phyloP scores from a whole-genome alignment of 257 asterid genomes.

The Salvia splendens region DNA sequence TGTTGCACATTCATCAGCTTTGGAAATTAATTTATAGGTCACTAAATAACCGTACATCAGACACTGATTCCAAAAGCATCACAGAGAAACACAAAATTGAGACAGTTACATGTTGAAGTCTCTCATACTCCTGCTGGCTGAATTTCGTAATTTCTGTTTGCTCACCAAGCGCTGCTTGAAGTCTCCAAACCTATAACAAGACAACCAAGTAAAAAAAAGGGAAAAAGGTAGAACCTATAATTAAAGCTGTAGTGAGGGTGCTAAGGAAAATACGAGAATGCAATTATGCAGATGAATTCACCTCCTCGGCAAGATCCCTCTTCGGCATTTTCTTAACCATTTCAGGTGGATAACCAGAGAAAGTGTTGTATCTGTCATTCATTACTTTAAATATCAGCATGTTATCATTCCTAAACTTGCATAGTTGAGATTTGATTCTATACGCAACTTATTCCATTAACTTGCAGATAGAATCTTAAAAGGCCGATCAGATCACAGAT shows the following conservation, averaged over 20 bases:
- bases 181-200: slow-evolving; percentile 89
- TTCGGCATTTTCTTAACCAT: slow-evolving; percentile 97
- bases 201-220: slow-evolving; percentile 18
- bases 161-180: slow-evolving; percentile 99
- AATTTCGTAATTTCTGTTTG: slow-evolving; percentile 92
- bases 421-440: slow-evolving; percentile 21
- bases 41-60: background rate
- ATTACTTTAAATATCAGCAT: slow-evolving; percentile 28
- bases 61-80: slow-evolving; percentile 5
- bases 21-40: background rate
- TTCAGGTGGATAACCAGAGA: slow-evolving; percentile 95
- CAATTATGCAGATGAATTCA: slow-evolving; percentile 30
- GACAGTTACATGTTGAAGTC: slow-evolving; percentile 81
- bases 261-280: background rate
- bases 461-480: slow-evolving; percentile 15
- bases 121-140: slow-evolving; percentile 95
- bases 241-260: background rate
- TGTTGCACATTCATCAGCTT: background rate
- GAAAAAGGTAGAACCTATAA: background rate
- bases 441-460: slow-evolving; percentile 9
- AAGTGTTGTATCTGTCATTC: slow-evolving; percentile 77
- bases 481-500: slow-evolving; percentile 22
- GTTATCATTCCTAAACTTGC: slow-evolving; percentile 17
- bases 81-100: background rate
- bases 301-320: slow-evolving; percentile 99